Base-by-base conservation (phyloP, 768 basidiomycete species). In the Lactifluus rugatus region DNA sequence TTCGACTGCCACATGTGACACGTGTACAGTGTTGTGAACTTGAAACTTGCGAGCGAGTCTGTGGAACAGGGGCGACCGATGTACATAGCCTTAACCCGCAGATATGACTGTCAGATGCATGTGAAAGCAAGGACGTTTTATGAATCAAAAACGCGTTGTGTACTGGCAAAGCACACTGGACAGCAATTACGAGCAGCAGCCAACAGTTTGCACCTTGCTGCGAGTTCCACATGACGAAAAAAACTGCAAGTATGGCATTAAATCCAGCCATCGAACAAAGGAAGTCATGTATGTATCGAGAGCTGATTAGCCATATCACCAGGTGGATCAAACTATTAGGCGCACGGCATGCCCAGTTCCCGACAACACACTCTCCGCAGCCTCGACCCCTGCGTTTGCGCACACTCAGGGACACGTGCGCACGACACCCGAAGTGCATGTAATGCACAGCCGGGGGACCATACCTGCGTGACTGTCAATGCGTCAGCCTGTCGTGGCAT, bases 271-370 rank as follows among this genome's bases (percentile, higher is more conserved):
- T 5, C 28, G 17, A 42, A 21, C 9, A 34, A 32, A 26, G 17
- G 25, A 16, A 26, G 31, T 3, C 19, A 61, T 36, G 60, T 25
- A 62, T 83, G 79, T 84, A 71, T 70, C 81, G 78, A 73, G 74
- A 76, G 73, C 83, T 84, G 84, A 87, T 87, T 86, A 80, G 76
- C 82, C 84, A 75, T 75, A 67, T 72, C 67, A 31, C 75, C 81
- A 71, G 70, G 79, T 63, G 66, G 63, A 62, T 13, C 19, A 45
- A 54, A 31, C 52, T 66, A 59, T 66, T 66, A 66, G 76, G 78
- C 69, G 73, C 76, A 80, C 77, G 81, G 78, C 82, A 85, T 84
- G 84, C 84, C 84, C 84, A 86, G 83, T 72, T 74, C 73, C 66
- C 76, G 80, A 69, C 31, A 13, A 54, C 63, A 53, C 65, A 52